Evolutionary conservation across 306 rosid species (phyloP).

Genomic region (Begonia masoniana): DNA sequence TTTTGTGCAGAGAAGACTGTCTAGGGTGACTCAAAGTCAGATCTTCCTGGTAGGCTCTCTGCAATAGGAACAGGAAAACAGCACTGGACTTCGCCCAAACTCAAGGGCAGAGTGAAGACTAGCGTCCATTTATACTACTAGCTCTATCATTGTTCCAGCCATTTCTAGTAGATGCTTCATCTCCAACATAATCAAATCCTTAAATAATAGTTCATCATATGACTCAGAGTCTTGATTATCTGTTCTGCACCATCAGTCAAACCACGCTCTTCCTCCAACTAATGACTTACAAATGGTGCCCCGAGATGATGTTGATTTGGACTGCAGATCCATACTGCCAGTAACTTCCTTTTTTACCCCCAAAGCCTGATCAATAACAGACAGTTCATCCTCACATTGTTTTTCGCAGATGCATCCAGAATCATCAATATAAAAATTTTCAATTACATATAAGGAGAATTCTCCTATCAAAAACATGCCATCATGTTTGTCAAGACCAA

Average conservation of each 20-base stretch:
- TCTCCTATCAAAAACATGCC: conserved; percentile 96
- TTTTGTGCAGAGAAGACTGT: conserved; percentile 56
- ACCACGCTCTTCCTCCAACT: no score
- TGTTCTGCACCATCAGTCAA: conserved; percentile 40
- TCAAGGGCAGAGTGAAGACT: conserved; percentile 95
- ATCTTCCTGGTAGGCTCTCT: conserved; percentile 64
- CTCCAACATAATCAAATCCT: conserved; percentile 43
- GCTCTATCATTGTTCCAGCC: conserved; percentile 89
- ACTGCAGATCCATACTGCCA: conserved; percentile 65
- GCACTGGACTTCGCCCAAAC: conserved; percentile 76
- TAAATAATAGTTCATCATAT: conserved; percentile 43
- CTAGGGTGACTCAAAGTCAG: conserved; percentile 77
- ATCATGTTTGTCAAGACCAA: conserved; percentile 97
- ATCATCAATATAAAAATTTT: conserved; percentile 75
- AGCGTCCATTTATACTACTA: conserved; percentile 81
- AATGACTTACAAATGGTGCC: conserved; percentile 42
- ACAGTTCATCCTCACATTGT: conserved; percentile 78
- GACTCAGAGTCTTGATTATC: conserved; percentile 43
- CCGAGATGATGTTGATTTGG: conserved; percentile 71
- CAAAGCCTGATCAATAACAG: conserved; percentile 93
- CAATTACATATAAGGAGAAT: conserved; percentile 82
- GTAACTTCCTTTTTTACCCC: conserved; percentile 81
- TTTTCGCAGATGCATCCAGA: conserved; percentile 88
- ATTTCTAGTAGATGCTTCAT: conserved; percentile 39
- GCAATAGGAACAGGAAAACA: conserved; percentile 54